Evolutionary conservation across 345 rosid genomes (phyloP).

Genomic region (Dipteronia dyeriana): DNA sequence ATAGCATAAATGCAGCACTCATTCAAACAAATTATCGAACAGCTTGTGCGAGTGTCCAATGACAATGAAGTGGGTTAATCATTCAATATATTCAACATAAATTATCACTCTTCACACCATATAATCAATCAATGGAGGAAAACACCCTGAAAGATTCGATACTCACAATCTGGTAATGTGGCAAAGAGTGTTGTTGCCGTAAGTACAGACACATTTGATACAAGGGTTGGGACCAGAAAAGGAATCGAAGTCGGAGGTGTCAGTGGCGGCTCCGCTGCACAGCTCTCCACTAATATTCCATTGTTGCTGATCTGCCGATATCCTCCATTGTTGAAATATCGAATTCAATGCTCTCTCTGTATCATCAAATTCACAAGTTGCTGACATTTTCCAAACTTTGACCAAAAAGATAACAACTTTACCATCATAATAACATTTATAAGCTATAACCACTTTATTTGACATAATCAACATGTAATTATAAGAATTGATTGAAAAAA

Average conservation of each 20-base stretch:
- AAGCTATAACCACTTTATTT: background rate
- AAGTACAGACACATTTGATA: constrained; percentile 50
- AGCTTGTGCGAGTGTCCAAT: background rate
- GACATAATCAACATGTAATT: background rate
- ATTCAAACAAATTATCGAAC: background rate
- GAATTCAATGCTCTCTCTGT: constrained; percentile 45
- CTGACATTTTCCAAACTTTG: background rate
- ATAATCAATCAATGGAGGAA: too few relatives aligned
- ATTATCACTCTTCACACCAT: too few relatives aligned
- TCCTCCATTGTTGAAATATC: constrained; percentile 45
- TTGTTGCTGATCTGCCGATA: constrained; percentile 19
- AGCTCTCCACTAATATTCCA: constrained; percentile 57
- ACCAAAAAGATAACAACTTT: background rate
- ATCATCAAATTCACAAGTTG: constrained; percentile 9
- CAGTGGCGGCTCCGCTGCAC: constrained; percentile 37
- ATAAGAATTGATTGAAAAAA: too few relatives aligned
- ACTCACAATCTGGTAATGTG: constrained; percentile 45
- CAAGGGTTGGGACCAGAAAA: constrained; percentile 21
- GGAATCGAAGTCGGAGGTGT: constrained; percentile 18
- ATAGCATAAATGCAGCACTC: background rate
- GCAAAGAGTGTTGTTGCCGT: constrained; percentile 36
- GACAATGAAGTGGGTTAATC: background rate
- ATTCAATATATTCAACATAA: too few relatives aligned
- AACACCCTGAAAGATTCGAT: too few relatives aligned
- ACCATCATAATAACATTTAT: background rate